Base-by-base conservation (phyloP, 495 filamentous ascomycete species). In the Aspergillus diversus region DNA sequence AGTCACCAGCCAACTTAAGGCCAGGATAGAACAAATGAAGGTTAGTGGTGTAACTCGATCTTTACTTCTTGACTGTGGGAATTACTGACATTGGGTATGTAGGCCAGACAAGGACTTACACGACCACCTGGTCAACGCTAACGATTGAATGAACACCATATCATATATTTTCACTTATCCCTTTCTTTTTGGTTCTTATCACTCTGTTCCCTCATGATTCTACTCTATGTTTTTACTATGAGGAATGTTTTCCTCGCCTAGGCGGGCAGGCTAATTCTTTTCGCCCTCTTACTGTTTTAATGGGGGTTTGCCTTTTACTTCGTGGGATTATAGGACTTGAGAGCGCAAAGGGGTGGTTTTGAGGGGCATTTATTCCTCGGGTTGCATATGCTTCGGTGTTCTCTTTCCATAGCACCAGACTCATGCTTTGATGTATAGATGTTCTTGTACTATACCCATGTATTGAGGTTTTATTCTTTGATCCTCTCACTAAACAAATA, bases 1-100 rank as follows among this genome's bases (percentile, higher is more conserved):
- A 80, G 96, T 99, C 11, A 99, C 96, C 46, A 97, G 91, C 74
- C 92, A 95, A 75, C 77, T 99, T 69, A 99, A 98, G 81, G 90
- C 93, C 48, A 85, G 94, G 75, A 99, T 99, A 74, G 96, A 99
- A 82, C 80, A 87, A 74, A 90, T 90, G 87, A 90, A 90, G 85
- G 87, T 89, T 66, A 50, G 84, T 75, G 31, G 42, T 63, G 34
- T 52, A 27, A 27, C 21, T 34, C 55, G 39, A n/a, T 7, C 62
- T 54, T 33, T n/a, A 33, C 13, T 31, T 49, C 39, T 17, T 46
- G 27, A 9, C 5, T 55, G 12, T n/a, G 7, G 33, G 12, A 31
- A 55, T 42, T 63, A 17, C 63, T 61, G 52, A 57, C 34, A 31
- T 53, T 62, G 46, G 32, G 27, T 34, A 13, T 21, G 66, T 55